These are phyloP conservation scores for Penicillium polonicum DNA, from an alignment of 2,329 filamentous ascomycete species.

Conservation along the genomic window DNA sequence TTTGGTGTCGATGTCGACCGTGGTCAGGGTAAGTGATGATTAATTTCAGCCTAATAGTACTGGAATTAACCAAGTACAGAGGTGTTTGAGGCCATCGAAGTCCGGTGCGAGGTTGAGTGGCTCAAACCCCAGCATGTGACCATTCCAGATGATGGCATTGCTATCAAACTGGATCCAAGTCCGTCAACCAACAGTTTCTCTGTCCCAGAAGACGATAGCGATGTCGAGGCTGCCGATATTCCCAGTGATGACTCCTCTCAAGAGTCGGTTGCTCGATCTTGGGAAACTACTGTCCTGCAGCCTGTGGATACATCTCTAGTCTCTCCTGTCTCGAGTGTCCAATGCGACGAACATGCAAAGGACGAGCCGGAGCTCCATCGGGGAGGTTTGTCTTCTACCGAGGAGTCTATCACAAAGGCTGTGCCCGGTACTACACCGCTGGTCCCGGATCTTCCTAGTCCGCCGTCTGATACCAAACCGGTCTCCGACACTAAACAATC, in stretches of 20 bases:
- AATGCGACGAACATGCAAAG: not conserved
- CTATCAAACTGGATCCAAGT: slow-evolving; percentile 1
- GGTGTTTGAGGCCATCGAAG: slow-evolving; percentile 34
- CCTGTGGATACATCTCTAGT: not conserved
- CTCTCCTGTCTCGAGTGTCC: not conserved
- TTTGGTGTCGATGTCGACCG: slow-evolving; percentile 54
- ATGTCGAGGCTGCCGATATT: slow-evolving; percentile 13
- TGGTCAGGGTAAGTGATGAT: slow-evolving; percentile 39
- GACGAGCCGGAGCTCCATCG: not conserved
- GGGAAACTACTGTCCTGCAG: not conserved
- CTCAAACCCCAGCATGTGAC: slow-evolving; percentile 20
- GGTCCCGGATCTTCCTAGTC: not conserved
- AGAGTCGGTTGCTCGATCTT: not conserved
- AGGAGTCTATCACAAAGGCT: not conserved
- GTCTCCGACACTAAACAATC: not conserved
- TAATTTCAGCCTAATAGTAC: not conserved
- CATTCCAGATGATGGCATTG: not conserved
- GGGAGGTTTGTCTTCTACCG: not conserved
- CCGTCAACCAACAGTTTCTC: slow-evolving; percentile 40
- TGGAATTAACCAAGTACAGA: slow-evolving; percentile 18
- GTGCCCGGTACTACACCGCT: not conserved
- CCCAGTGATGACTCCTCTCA: slow-evolving; percentile 5
- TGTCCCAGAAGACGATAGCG: slow-evolving; percentile 43
- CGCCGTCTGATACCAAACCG: not conserved
- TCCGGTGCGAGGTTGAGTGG: slow-evolving; percentile 35